Conservation (phyloP, 768 basidiomycete species). For the Kwoniella europaea region DNA sequence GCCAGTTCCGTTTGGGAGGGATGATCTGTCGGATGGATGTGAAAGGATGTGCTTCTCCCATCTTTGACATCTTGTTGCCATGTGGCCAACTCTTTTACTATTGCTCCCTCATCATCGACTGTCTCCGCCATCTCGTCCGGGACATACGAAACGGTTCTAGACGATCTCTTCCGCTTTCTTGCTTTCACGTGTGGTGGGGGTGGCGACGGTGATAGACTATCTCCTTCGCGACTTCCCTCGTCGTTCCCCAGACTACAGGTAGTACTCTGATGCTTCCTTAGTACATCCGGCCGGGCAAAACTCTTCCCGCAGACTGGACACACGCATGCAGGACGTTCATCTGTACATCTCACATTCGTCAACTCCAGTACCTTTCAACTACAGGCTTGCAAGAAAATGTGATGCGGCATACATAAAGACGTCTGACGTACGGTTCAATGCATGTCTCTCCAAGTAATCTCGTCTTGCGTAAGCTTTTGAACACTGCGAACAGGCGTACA, state of each 20-base stretch:
- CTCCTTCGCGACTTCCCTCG: neutral
- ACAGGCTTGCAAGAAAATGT: neutral
- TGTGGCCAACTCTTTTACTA: neutral
- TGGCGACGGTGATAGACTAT: neutral
- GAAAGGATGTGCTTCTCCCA: neutral
- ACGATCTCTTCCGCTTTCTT: neutral
- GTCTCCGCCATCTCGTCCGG: neutral
- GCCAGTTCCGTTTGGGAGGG: too few relatives aligned
- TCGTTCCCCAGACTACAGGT: constrained; percentile 5
- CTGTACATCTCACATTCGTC: neutral
- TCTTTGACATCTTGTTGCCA: neutral
- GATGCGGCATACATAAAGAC: neutral
- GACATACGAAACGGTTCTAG: neutral
- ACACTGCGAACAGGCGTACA: constrained; percentile 19
- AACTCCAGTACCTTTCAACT: neutral
- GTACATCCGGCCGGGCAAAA: constrained; percentile 26
- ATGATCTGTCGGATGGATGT: neutral
- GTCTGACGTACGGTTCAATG: constrained; percentile 18
- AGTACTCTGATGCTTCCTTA: constrained; percentile 23
- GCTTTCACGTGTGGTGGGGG: neutral
- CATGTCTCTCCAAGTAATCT: constrained; percentile 30
- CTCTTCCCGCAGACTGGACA: constrained; percentile 18
- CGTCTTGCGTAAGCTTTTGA: constrained; percentile 16
- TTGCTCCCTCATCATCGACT: neutral
- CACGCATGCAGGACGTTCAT: constrained; percentile 1